Base-by-base conservation (phyloP, 768 basidiomycete species). In the Favolaschia claudopus region DNA sequence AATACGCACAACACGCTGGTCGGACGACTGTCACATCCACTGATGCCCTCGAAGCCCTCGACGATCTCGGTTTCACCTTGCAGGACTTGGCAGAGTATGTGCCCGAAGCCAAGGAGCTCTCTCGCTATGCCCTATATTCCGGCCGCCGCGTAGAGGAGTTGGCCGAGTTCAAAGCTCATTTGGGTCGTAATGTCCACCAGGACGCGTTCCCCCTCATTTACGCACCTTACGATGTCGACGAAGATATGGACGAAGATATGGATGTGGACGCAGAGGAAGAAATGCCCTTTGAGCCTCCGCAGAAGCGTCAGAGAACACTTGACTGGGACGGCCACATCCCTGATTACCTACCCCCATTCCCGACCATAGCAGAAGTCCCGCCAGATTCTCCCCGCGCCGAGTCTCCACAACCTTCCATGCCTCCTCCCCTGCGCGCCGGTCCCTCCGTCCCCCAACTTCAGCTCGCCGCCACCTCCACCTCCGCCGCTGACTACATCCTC, bases 1-100 rank as follows among this genome's bases (percentile, higher is more conserved):
- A 84, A 67, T 91, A 90, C 67, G 87, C 92, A 1, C 83, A 89
- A 56, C 89, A 91, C 66, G 82, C 91, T 1, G 92, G 90, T n/a
- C 75, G 93, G 44, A 79, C 81, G 2, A 75, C 74, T 22, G 69
- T 92, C 19, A 83, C 82, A 15, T 74, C 81, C 0, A 76, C 79
- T 51, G 93, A 95, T 72, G 85, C 86, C 7, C 66, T 87, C 3
- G 77, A 77, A 13, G 91, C 89, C 10, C 76, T 95, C 27, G 85
- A 85, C n/a, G 92, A 93, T 51, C 77, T 93, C 15, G 93, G 93
- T 17, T 81, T 91, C 1, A 82, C 79, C 38, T 55, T 91, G 22
- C 84, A 89, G 8, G 93, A 95, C 70, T 75, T 95, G 51, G 74
- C 69, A 24, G 88, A 89, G 55, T 92, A 90, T 66, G 69, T 74